Evolutionary conservation across 1,284 basidiomycete species (phyloP), one percentile per base, ranked within the genome.

Genomic region (Pseudozyma flocculosa): DNA sequence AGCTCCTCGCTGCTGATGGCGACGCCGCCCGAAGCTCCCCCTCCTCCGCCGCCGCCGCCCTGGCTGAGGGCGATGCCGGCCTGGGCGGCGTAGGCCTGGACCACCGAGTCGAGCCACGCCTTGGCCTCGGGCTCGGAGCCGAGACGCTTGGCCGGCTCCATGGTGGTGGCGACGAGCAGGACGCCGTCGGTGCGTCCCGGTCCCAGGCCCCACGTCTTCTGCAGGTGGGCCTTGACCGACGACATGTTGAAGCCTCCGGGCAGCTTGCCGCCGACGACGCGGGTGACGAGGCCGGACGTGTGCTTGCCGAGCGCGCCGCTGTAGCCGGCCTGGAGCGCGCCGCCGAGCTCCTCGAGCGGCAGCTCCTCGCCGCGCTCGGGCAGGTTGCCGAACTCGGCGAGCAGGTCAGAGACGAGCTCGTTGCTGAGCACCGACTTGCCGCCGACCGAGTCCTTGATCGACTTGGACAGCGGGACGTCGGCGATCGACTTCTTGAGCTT

Each of bases 321-420:
- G 82, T 92, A 92, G 23, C 92, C 92, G 47, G 86, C 83, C 24
- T 85, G 83, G 37, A 98, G 82, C 9, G 90, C 86, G 37, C 91
- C 85, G 36, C 92, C 95, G 22, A 98, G 87, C 78, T 98, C 94
- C 72, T 47, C 97, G 84, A 50, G 61, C 26, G 94, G 89, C 43
- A 98, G 84, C 76, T 98, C 94, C 79, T 98, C 94, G 19, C 90
- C 92, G 82, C 97, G 97, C 82, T 98, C 95, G 0, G 95, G 94
- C 36, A 72, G 45, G 48, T 54, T 67, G 48, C 73, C 68, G 54
- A 80, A 80, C 50, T 80, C 72, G 56, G 51, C 85, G 75, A 93
- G 89, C 24, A 95, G 83, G 78, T 95, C 64, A 46, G 92, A 92
- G 43, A 96, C 82, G 61, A 96, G 93, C 80, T 97, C 93, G 79